phyloP scores from a whole-genome alignment of 73 alveolate genomes.

The Tetrahymena borealis region DNA sequence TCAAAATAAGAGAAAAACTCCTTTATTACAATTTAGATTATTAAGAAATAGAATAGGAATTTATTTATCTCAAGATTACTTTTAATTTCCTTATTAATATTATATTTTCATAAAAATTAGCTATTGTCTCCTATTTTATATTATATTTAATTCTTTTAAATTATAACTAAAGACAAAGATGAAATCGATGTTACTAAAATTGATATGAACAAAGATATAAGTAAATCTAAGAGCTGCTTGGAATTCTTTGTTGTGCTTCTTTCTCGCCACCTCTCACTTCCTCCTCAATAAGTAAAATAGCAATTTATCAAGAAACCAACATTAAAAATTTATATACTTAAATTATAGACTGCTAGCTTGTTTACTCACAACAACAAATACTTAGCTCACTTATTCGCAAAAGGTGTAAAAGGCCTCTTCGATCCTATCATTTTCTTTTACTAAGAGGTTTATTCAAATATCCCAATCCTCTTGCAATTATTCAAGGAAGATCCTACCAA shows the following conservation, averaged over 20 bases:
- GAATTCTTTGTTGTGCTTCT: conserved; percentile 87
- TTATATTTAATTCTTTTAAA: too few relatives aligned
- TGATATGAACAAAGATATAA: conserved; percentile 34
- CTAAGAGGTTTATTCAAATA: conserved; percentile 10
- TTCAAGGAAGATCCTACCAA: conserved; percentile 26
- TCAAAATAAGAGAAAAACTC: too few relatives aligned
- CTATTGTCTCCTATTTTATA: conserved; percentile 6
- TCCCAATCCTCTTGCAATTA: neutral
- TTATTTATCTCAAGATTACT: too few relatives aligned
- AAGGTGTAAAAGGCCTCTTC: conserved; percentile 92
- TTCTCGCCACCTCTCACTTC: conserved; percentile 73
- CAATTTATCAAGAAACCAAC: neutral
- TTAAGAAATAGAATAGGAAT: too few relatives aligned
- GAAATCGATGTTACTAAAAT: conserved; percentile 33
- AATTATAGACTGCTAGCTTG: conserved; percentile 71
- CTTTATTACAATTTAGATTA: too few relatives aligned
- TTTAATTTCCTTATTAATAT: too few relatives aligned
- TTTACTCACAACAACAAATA: conserved; percentile 89
- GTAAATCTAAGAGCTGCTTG: conserved; percentile 40
- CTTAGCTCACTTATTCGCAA: conserved; percentile 87
- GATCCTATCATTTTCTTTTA: conserved; percentile 69
- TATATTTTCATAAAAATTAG: neutral
- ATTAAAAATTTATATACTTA: neutral
- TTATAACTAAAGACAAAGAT: conserved; percentile 22
- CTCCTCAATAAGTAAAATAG: conserved; percentile 71